Evolutionary conservation across 768 basidiomycete genomes (phyloP), one percentile per base, ranked within the genome.

Genomic region (Leccinum barrowsii): DNA sequence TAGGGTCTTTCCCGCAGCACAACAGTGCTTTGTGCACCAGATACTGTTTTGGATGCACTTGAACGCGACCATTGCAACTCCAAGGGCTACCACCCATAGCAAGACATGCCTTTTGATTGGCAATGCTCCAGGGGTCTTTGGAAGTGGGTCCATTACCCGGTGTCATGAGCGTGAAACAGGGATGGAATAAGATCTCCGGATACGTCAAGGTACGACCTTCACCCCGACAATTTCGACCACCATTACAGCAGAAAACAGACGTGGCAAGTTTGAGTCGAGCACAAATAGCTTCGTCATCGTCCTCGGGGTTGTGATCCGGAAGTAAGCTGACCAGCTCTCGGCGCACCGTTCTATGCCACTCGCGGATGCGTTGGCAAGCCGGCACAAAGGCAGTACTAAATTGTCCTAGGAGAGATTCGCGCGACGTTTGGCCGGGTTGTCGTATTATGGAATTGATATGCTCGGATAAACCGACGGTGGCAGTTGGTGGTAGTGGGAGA

Each of bases 281-380:
- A 50, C 57, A 55, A n/a, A 64, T 50, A 26, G 49, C 37, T 54
- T 62, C 55, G n/a, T 61, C 66, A 17, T 63, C 58, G 10, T 66
- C 64, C 3, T 58, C 62, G 17, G 52, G 46, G 8, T 49, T 59
- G 62, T 70, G 57, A 46, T 40, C 58, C 8, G 66, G 63, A 55
- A 72, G 68, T 12, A 74, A 52, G 30, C 63, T 59, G n/a, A 69
- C 70, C 32, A 72, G 67, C 7, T 67, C 63, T 49, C 70, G 66
- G 34, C 69, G 64, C 19, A 57, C 50, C 50, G 49, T 59, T 54
- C n/a, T 63, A 51, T 73, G 70, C 70, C 70, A 72, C 11, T 64
- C 60, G 30, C 63, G 59, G 26, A 74, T 58, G 32, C 62, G 56
- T 49, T 63, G 52, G 37, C 59, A 59, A 52, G 60, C 55, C 6